These are phyloP conservation scores for Aurantiochytrium sp. DNA, from an alignment of 108 stramenopile genomes.

Conservation along the genomic window DNA sequence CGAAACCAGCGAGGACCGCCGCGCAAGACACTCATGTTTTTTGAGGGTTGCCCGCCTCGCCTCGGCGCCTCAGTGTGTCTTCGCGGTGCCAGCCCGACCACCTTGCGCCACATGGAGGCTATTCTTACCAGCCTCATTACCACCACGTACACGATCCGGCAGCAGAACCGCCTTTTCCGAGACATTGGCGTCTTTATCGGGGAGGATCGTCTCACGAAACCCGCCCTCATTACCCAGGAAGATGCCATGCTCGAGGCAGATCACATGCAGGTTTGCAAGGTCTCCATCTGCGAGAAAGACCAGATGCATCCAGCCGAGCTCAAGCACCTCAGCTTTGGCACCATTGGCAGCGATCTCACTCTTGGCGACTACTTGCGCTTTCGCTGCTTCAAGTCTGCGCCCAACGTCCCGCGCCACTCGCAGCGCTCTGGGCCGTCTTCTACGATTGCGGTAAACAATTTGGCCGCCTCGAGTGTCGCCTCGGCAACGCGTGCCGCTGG, in stretches of 20 bases:
- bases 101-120: neutral
- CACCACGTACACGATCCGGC: neutral
- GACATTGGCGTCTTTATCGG: neutral
- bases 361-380: neutral
- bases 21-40: neutral
- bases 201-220: neutral
- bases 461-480: neutral
- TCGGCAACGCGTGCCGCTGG: too few relatives aligned
- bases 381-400: neutral
- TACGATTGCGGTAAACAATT: neutral
- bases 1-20: neutral
- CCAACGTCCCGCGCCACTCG: neutral
- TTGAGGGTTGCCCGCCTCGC: neutral
- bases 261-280: neutral
- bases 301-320: neutral
- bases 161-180: neutral
- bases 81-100: neutral
- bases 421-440: neutral
- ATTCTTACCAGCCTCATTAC: neutral
- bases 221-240: neutral
- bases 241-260: neutral
- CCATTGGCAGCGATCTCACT: constrained; percentile 14
- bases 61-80: neutral
- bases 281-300: neutral
- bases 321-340: neutral